A percentile compares a stretch with the other conserved stretches of the same genome.
These are phyloP conservation scores for Lachancea waltii DNA, from an alignment of 805 yeast species.

Conservation along the genomic window DNA sequence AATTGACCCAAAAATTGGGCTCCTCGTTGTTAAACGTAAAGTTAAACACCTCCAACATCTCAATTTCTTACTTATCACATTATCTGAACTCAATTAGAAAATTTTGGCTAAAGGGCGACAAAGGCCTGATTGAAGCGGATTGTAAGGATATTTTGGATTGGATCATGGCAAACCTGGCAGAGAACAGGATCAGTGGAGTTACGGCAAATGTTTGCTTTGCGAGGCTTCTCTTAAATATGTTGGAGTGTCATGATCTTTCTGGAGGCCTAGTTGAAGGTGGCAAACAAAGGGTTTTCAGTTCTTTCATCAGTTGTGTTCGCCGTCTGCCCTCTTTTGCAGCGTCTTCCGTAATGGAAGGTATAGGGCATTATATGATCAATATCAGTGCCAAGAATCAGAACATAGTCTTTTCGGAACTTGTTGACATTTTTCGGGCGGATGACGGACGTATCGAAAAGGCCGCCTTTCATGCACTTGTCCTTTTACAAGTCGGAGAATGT, in stretches of 20 bases:
- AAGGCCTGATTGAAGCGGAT: slow-evolving; percentile 34
- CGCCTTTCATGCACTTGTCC: slow-evolving; percentile 20
- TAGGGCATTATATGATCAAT: slow-evolving; percentile 17
- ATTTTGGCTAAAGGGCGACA: slow-evolving; percentile 24
- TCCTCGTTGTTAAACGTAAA: slow-evolving; percentile 17
- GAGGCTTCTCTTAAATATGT: slow-evolving; percentile 30
- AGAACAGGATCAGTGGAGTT: slow-evolving; percentile 37
- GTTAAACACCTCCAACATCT: slow-evolving; percentile 19
- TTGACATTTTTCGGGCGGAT: slow-evolving; percentile 18
- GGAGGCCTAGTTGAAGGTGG: slow-evolving; percentile 19
- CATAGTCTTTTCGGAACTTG: slow-evolving; percentile 26
- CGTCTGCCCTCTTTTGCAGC: slow-evolving; percentile 12
- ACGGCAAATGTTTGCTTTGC: slow-evolving; percentile 21
- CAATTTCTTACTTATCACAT: slow-evolving; percentile 14
- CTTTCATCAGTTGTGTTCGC: slow-evolving; percentile 16
- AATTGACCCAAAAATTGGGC: slow-evolving; percentile 21
- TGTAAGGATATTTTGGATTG: slow-evolving; percentile 44
- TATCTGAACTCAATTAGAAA: slow-evolving; percentile 16
- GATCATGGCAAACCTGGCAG: slow-evolving; percentile 37
- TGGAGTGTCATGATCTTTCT: slow-evolving; percentile 24
- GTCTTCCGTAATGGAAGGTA: slow-evolving; percentile 6
- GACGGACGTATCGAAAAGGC: slow-evolving; percentile 25
- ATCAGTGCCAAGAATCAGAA: slow-evolving; percentile 25
- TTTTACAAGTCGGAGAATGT: slow-evolving; percentile 15
- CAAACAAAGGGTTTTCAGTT: slow-evolving; percentile 24